Evolutionary conservation across 2,329 filamentous ascomycete species (phyloP).

Genomic region (Falciphora oryzae): DNA sequence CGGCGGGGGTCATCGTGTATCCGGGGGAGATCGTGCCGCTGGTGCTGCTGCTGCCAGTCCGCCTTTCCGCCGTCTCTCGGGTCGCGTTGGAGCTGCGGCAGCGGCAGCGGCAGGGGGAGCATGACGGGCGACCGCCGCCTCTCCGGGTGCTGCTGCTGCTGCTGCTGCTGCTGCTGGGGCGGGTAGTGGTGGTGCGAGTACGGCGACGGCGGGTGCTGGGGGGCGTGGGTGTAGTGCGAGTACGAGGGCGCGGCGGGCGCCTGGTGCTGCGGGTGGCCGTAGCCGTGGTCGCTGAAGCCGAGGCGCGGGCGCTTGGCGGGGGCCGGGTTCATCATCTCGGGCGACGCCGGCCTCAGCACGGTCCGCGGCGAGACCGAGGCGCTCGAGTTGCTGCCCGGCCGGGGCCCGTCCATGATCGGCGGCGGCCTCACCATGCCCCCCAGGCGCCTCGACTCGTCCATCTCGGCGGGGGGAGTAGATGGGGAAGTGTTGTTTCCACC

Average conservation of each 20-base stretch:
- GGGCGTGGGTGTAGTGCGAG: slow-evolving; percentile 7
- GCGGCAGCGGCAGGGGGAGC: slow-evolving; percentile 9
- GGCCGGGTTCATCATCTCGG: slow-evolving; percentile 20
- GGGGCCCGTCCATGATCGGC: slow-evolving; percentile 15
- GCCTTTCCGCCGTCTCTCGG: slow-evolving; percentile 8
- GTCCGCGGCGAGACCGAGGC: slow-evolving; percentile 43
- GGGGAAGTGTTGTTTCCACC: slow-evolving; percentile 54
- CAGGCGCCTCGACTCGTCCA: slow-evolving; percentile 35
- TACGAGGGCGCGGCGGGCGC: slow-evolving; percentile 1
- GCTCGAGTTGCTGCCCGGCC: slow-evolving; percentile 38
- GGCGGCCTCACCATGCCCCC: slow-evolving; percentile 14
- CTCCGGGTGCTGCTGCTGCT: slow-evolving; percentile 9
- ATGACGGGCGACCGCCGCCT: slow-evolving; percentile 2
- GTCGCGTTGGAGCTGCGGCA: slow-evolving; percentile 12
- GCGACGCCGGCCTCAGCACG: slow-evolving; percentile 27
- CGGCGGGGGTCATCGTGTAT: slow-evolving; percentile 44
- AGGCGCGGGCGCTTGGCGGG: slow-evolving; percentile 45
- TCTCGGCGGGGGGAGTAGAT: slow-evolving; percentile 44
- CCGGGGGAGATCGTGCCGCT: slow-evolving; percentile 24
- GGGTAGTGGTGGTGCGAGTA: slow-evolving; percentile 2
- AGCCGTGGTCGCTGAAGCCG: slow-evolving; percentile 35
- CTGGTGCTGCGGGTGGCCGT: slow-evolving; percentile 1
- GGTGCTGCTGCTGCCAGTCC: background rate
- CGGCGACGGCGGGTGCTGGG: slow-evolving; percentile 5
- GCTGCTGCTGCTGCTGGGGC: slow-evolving; percentile 7